Evolutionary conservation across 2,329 filamentous ascomycete genomes (phyloP).

Genomic region (Epichloe gansuensis): DNA sequence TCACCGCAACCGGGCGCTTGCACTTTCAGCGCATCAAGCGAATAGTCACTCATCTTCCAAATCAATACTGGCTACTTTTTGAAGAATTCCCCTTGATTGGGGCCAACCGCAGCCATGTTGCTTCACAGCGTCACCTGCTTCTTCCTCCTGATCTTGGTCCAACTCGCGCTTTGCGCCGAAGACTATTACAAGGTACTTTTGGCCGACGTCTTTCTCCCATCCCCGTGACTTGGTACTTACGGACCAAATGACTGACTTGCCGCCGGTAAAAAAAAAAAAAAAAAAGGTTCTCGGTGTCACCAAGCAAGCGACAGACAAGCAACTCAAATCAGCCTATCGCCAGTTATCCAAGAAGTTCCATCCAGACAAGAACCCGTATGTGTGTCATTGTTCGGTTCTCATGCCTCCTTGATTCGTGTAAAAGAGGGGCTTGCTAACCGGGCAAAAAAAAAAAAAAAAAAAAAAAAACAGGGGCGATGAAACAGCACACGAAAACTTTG

Average conservation of each 20-base stretch:
- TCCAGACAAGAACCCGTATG: slow-evolving; percentile 94
- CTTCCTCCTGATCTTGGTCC: slow-evolving; percentile 40
- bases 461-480: slow-evolving; percentile 51
- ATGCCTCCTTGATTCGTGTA: neutral
- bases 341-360: slow-evolving; percentile 90
- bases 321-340: slow-evolving; percentile 90
- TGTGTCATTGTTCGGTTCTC: slow-evolving; percentile 8
- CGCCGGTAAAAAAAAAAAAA: too few species aligned
- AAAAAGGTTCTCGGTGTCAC: slow-evolving; percentile 64
- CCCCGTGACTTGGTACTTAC: neutral
- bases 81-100: slow-evolving; percentile 6
- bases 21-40: slow-evolving; percentile 1
- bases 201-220: neutral
- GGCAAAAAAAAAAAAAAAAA: neutral
- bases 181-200: slow-evolving; percentile 65
- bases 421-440: slow-evolving; percentile 1
- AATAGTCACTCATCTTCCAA: neutral
- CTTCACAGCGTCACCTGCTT: slow-evolving; percentile 36
- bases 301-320: slow-evolving; percentile 67
- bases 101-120: slow-evolving; percentile 33
- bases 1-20: slow-evolving; percentile 4
- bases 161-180: slow-evolving; percentile 46
- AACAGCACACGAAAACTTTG: slow-evolving; percentile 77
- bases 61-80: neutral
- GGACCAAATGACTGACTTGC: neutral